phyloP scores from a whole-genome alignment of 1,139 yeast species.

The Zygoascus meyerae region DNA sequence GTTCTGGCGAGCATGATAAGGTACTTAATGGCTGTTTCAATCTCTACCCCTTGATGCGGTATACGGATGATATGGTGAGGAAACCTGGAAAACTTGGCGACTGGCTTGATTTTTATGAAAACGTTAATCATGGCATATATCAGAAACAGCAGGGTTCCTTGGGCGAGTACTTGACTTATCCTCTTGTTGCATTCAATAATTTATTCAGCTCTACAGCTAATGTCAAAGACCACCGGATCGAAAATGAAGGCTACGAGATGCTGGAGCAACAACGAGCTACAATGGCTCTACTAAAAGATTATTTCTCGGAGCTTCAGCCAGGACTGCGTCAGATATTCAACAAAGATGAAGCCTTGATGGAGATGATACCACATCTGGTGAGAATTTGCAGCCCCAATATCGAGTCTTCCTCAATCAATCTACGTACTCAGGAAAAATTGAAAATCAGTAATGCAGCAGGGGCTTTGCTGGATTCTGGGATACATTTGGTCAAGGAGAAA shows the following conservation, averaged over 20 bases:
- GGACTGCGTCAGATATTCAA: conserved; percentile 22
- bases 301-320: conserved; percentile 19
- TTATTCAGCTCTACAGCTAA: conserved; percentile 58
- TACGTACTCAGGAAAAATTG: conserved; percentile 21
- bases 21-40: conserved; percentile 68
- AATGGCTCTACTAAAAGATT: conserved; percentile 25
- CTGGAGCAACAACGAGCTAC: conserved; percentile 20
- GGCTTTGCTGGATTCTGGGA: conserved; percentile 26
- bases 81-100: conserved; percentile 66
- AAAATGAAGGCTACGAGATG: conserved; percentile 41
- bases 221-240: conserved; percentile 32
- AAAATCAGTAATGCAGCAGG: conserved; percentile 24
- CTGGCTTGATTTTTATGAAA: conserved; percentile 71
- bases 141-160: conserved; percentile 44
- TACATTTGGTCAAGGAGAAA: conserved; percentile 25
- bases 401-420: conserved; percentile 19
- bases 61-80: conserved; percentile 59
- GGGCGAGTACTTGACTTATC: conserved; percentile 49
- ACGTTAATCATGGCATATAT: conserved; percentile 40
- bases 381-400: conserved; percentile 28
- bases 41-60: conserved; percentile 48
- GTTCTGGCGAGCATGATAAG: conserved; percentile 51
- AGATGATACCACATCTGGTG: conserved; percentile 30
- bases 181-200: conserved; percentile 59
- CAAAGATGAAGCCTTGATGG: conserved; percentile 22